phyloP scores from a whole-genome alignment of 805 yeast species.

The Yarrowia osloensis region DNA sequence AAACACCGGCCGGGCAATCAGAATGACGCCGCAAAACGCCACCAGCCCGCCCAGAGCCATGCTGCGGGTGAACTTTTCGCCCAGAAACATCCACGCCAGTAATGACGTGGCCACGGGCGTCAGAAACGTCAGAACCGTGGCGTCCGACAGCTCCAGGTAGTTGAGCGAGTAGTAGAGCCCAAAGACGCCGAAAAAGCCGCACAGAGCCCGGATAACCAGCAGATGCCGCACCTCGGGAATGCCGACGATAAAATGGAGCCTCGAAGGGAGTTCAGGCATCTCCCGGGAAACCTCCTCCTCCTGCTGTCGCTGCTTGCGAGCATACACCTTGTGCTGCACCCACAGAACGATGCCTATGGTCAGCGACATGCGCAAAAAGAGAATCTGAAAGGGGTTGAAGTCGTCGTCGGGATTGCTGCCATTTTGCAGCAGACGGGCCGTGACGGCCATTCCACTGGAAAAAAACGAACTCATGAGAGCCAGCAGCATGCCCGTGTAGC shows the following conservation, averaged over 20 bases:
- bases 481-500: slow-evolving; percentile 57
- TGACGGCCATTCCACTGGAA: slow-evolving; percentile 73
- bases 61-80: slow-evolving; percentile 63
- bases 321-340: slow-evolving; percentile 56
- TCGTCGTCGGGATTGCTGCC: slow-evolving; percentile 56
- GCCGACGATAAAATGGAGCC: slow-evolving; percentile 48
- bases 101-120: slow-evolving; percentile 76
- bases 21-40: slow-evolving; percentile 72
- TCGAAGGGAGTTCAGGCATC: slow-evolving; percentile 48
- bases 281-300: slow-evolving; percentile 43
- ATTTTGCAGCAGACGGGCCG: slow-evolving; percentile 72
- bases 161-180: slow-evolving; percentile 73
- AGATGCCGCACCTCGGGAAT: slow-evolving; percentile 57
- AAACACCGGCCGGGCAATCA: slow-evolving; percentile 80
- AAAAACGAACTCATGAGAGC: slow-evolving; percentile 66
- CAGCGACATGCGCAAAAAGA: slow-evolving; percentile 73
- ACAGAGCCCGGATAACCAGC: slow-evolving; percentile 61
- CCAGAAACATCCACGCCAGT: slow-evolving; percentile 65
- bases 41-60: slow-evolving; percentile 71
- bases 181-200: slow-evolving; percentile 81
- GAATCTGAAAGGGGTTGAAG: slow-evolving; percentile 75
- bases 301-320: slow-evolving; percentile 46
- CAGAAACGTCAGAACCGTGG: slow-evolving; percentile 76
- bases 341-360: slow-evolving; percentile 49
- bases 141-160: slow-evolving; percentile 76